A percentile compares a stretch with the other conserved stretches of the same genome.
These are phyloP conservation scores for Cyberlindnera maclurae DNA, from an alignment of 805 yeast genomes.

Conservation along the genomic window DNA sequence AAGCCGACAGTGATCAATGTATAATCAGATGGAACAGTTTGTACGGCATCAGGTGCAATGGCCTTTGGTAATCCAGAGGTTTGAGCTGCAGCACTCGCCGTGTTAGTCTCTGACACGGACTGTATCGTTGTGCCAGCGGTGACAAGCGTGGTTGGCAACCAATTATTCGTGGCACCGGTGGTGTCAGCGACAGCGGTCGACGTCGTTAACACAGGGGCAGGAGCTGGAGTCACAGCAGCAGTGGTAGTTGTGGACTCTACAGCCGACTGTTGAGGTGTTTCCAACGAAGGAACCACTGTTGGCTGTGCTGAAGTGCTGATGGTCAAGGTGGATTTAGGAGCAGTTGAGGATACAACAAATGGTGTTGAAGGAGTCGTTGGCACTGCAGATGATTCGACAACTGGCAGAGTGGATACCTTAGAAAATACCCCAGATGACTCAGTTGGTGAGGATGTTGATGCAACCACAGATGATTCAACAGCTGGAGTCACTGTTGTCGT, in stretches of 20 bases:
- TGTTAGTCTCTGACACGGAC: conserved; percentile 17
- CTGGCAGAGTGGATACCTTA: no score
- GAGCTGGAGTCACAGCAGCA: conserved; percentile 1
- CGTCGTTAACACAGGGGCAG: neutral
- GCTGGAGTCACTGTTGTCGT: no score
- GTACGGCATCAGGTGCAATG: conserved; percentile 53
- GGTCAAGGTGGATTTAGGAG: no score
- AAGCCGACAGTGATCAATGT: conserved; percentile 70
- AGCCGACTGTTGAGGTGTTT: no score
- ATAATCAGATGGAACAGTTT: conserved; percentile 41
- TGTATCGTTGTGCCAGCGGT: conserved; percentile 26
- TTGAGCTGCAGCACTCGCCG: conserved; percentile 24
- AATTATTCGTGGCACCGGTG: conserved; percentile 20
- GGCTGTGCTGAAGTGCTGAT: no score
- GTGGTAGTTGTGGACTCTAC: neutral
- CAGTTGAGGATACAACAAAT: no score
- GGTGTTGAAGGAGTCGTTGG: no score
- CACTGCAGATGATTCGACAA: no score
- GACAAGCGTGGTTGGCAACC: conserved; percentile 40
- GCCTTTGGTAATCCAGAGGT: conserved; percentile 65
- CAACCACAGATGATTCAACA: no score
- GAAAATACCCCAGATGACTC: no score
- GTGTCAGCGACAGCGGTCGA: conserved; percentile 6
- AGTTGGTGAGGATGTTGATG: no score
- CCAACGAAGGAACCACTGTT: no score